Base-by-base conservation (phyloP, 2,329 filamentous ascomycete genomes). In the Pyrenochaeta sp. region DNA sequence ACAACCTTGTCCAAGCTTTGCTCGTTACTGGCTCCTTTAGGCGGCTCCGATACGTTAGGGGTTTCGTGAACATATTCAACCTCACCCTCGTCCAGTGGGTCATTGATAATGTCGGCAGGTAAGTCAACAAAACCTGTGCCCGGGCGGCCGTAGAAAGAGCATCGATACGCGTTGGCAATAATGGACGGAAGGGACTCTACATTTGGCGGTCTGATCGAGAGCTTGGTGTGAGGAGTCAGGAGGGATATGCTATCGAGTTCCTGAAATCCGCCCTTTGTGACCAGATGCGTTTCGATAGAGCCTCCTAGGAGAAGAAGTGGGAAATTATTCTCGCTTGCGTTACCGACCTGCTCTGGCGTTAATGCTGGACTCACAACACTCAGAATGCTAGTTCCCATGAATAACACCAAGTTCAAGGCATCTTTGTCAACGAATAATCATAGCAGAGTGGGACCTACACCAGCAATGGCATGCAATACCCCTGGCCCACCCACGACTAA, bases 401-500 rank as follows among this genome's bases (percentile, higher is more conserved):
- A 32, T 32, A 1, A 12, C 36, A 12, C 22, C 37, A 28, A 10
- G 10, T 12, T 43, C 9, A 42, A 42, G n/a, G 7, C n/a, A 22
- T 8, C 5, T 7, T 42, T 22, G n/a, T 8, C 5, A 30, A 45
- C 7, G 15, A 10, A 45, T 15, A 2, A 28, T 3, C 32, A 46
- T 28, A 19, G 13, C 15, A 32, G 10, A 46, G 12, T 39, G 24
- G 1, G 13, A 36, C 52, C 25, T 78, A 84, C 82, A 44, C 85
- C 85, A 59, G 85, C 83, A 74, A 87, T 81, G 10, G 83, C 83
- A 77, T 87, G 85, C 24, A 87, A 73, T 13, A 87, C 83, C 24
- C 85, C 85, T 7, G 85, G 85, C 8, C 85, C 85, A 50, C 85
- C 85, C 2, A 87, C 85, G n/a, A 85, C 82, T 39, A 87, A 76